Conservation (phyloP, 192 early-diverging fungal genomes). For the Podila clonocystis region DNA sequence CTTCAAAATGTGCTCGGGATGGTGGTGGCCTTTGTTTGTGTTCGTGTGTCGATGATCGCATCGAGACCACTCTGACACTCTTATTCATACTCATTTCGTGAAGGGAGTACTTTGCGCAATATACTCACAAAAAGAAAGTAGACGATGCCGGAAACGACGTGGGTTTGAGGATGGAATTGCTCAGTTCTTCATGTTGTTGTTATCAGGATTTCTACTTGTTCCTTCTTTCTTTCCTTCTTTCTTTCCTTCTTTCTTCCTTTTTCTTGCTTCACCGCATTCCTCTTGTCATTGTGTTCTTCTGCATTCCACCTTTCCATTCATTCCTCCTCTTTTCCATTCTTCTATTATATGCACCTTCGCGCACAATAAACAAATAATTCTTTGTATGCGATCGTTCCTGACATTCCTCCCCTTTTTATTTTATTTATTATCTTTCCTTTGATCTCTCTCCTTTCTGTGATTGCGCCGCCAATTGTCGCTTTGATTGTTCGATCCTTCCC, state of each 20-base stretch:
- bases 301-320: not conserved
- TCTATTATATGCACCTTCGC: not conserved
- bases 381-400: not conserved
- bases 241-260: constrained; percentile 7
- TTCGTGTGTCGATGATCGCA: too few relatives aligned
- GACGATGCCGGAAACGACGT: not conserved
- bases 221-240: not conserved
- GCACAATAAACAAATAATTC: not conserved
- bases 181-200: not conserved
- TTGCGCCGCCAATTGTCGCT: not conserved
- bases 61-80: too few relatives aligned
- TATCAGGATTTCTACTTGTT: not conserved
- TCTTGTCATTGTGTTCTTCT: not conserved
- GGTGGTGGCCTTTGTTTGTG: too few relatives aligned
- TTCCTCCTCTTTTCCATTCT: constrained; percentile 1
- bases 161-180: not conserved
- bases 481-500: not conserved
- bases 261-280: too few relatives aligned
- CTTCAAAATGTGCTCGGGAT: too few relatives aligned
- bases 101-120: too few relatives aligned
- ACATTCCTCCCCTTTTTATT: not conserved
- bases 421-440: not conserved
- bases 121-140: too few relatives aligned
- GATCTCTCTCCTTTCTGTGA: not conserved
- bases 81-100: too few relatives aligned